These are phyloP conservation scores for Sextonia rubra DNA, from an alignment of 164 flowering plant species.

Conservation along the genomic window DNA sequence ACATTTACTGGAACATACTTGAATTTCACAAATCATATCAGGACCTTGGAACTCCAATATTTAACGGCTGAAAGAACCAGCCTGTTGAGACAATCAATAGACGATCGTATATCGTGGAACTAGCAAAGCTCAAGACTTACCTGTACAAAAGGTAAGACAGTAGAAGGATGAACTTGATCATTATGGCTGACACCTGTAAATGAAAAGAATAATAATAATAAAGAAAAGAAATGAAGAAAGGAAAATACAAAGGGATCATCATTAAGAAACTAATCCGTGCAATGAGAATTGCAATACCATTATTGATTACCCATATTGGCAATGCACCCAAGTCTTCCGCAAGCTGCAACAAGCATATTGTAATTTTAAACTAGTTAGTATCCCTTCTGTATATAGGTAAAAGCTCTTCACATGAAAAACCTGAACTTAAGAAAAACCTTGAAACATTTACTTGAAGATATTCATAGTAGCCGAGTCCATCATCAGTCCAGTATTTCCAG, in stretches of 20 bases:
- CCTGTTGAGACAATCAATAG: not conserved
- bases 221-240: not conserved
- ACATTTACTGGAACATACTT: not conserved
- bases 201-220: too few species aligned
- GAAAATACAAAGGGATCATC: not conserved
- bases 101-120: not conserved
- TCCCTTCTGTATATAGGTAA: not conserved
- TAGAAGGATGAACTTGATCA: conserved; percentile 66
- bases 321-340: conserved; percentile 77
- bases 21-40: not conserved
- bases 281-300: conserved; percentile 47
- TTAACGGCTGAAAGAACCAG: not conserved
- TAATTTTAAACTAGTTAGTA: not conserved
- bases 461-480: conserved; percentile 89
- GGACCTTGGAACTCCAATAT: not conserved
- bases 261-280: not conserved
- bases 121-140: conserved; percentile 26
- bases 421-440: conserved; percentile 5
- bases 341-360: conserved; percentile 41
- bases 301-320: conserved; percentile 93
- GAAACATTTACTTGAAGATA: conserved; percentile 69
- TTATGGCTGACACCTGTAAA: conserved; percentile 76
- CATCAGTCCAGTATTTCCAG: conserved; percentile 98
- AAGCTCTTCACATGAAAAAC: not conserved
- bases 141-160: conserved; percentile 67